phyloP scores from a whole-genome alignment of 225 moss, liverwort and hornwort genomes.

The Pleurozium schreberi region DNA sequence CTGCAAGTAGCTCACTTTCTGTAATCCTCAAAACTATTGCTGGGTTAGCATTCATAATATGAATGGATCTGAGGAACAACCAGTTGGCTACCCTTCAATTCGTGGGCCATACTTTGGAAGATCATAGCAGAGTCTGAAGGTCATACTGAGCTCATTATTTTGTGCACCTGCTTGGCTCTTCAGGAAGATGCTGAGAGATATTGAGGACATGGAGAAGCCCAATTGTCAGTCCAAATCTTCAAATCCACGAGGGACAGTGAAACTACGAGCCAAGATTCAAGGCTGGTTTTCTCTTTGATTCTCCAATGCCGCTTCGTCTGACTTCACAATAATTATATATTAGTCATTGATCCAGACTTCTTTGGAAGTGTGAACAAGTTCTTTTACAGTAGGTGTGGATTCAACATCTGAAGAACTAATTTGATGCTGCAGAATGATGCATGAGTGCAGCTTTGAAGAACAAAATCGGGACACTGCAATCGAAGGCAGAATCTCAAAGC shows the following conservation, averaged over 20 bases:
- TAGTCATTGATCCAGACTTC: background rate
- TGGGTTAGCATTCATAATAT: background rate
- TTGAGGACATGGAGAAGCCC: constrained; percentile 90
- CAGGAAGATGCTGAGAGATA: constrained; percentile 80
- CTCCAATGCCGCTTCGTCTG: background rate
- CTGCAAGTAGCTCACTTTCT: background rate
- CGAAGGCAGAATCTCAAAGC: constrained; percentile 62
- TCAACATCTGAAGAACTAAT: background rate
- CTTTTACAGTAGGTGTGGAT: background rate
- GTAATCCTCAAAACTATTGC: background rate
- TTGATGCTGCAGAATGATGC: background rate
- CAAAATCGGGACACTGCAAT: constrained; percentile 53
- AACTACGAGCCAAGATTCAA: constrained; percentile 59
- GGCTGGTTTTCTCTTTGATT: constrained; percentile 22
- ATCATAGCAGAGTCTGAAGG: background rate
- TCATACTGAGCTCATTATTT: background rate
- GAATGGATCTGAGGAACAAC: too few relatives aligned
- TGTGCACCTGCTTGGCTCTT: background rate
- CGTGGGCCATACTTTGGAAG: background rate
- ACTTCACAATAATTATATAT: background rate
- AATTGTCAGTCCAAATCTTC: constrained; percentile 74
- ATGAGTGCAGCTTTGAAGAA: constrained; percentile 57
- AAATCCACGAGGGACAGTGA: constrained; percentile 54
- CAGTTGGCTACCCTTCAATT: background rate
- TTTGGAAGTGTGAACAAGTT: background rate